Conservation (phyloP, 345 rosid species). For the Moringa oleifera region DNA sequence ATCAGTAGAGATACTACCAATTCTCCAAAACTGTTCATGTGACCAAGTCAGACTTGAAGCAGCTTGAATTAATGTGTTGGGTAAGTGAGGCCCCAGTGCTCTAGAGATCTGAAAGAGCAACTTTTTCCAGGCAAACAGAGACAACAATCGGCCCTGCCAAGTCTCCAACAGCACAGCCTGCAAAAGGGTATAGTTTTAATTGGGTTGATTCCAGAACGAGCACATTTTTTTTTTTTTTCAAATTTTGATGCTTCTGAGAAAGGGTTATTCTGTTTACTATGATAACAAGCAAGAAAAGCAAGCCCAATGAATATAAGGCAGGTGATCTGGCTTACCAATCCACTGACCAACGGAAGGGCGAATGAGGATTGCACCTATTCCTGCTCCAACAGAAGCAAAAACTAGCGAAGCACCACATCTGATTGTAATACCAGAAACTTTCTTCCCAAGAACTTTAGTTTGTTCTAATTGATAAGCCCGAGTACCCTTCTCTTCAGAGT, state of each 20-base stretch:
- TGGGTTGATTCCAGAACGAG: not conserved
- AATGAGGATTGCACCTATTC: slow-evolving; percentile 61
- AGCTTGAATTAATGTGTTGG: not conserved
- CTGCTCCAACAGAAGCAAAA: slow-evolving; percentile 93
- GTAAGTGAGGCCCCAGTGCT: not conserved
- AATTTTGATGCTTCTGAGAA: not conserved
- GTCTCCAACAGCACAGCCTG: slow-evolving; percentile 87
- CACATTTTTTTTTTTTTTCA: not conserved
- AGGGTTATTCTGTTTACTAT: not conserved
- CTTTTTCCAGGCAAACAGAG: slow-evolving; percentile 60
- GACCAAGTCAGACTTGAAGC: not conserved
- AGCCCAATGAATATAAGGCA: not conserved
- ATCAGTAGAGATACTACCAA: too few relatives aligned
- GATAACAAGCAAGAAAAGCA: not conserved
- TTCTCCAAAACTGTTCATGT: not conserved
- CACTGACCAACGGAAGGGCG: slow-evolving; percentile 90
- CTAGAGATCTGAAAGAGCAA: slow-evolving; percentile 42
- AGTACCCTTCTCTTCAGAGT: slow-evolving; percentile 36
- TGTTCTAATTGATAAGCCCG: slow-evolving; percentile 32
- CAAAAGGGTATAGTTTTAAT: slow-evolving; percentile 8
- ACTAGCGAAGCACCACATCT: slow-evolving; percentile 72
- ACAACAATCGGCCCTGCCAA: slow-evolving; percentile 72
- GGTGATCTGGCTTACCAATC: slow-evolving; percentile 62
- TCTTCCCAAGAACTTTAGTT: slow-evolving; percentile 68
- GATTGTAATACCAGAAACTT: slow-evolving; percentile 55